Evolutionary conservation across 805 yeast species (phyloP).

Genomic region (Monosporozyma siamensis): DNA sequence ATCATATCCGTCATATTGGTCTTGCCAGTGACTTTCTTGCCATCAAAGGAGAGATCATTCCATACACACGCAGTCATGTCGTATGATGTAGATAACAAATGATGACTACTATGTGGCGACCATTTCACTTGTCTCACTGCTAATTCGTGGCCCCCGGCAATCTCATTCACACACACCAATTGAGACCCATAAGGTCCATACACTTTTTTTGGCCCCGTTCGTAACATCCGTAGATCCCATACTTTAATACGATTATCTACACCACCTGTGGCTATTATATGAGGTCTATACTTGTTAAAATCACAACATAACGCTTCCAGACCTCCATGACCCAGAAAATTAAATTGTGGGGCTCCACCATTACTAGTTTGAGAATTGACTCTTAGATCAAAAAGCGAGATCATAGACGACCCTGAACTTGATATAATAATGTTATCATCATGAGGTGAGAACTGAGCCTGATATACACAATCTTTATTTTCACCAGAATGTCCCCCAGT

Average conservation of each 20-base stretch:
- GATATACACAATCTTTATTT: constrained; percentile 59
- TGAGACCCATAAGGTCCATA: background rate
- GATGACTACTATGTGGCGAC: constrained; percentile 79
- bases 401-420: constrained; percentile 65
- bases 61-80: constrained; percentile 91
- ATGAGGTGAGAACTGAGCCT: constrained; percentile 78
- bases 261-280: constrained; percentile 81
- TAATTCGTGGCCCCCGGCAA: constrained; percentile 71
- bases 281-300: constrained; percentile 81
- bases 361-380: constrained; percentile 24
- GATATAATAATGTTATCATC: constrained; percentile 55
- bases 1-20: constrained; percentile 34
- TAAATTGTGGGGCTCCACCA: constrained; percentile 27
- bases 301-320: constrained; percentile 74
- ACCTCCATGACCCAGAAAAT: constrained; percentile 67
- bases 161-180: constrained; percentile 53
- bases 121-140: constrained; percentile 77
- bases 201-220: background rate
- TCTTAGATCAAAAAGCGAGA: constrained; percentile 78
- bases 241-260: constrained; percentile 76
- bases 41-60: constrained; percentile 60
- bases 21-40: constrained; percentile 38
- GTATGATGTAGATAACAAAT: constrained; percentile 67
- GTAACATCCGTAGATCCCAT: constrained; percentile 75
- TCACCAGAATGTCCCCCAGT: constrained; percentile 22